These are phyloP conservation scores for Rachicladosporium sp. DNA, from an alignment of 2,329 filamentous ascomycete species.

Conservation along the genomic window DNA sequence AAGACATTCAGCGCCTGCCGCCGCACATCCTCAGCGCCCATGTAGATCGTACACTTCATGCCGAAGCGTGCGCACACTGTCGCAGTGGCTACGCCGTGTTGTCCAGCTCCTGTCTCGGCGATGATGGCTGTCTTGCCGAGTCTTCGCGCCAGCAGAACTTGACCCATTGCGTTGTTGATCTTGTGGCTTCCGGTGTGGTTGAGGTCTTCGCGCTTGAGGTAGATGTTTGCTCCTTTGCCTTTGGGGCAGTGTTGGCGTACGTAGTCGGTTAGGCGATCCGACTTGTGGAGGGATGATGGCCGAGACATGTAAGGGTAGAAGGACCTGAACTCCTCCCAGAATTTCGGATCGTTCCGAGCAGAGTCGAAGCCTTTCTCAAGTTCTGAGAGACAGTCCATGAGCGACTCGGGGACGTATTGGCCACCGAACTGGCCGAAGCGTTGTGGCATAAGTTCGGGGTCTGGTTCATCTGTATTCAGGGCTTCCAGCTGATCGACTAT, in stretches of 20 bases:
- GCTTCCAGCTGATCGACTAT: conserved; percentile 76
- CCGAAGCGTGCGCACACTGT: conserved; percentile 97
- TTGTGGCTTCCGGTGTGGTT: conserved; percentile 98
- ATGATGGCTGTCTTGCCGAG: conserved; percentile 96
- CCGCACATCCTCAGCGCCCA: conserved; percentile 95
- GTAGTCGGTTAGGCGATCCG: conserved; percentile 68
- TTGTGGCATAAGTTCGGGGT: conserved; percentile 53
- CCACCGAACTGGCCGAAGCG: conserved; percentile 94
- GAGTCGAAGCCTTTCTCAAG: conserved; percentile 83
- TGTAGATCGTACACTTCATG: conserved; percentile 96
- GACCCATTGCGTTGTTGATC: conserved; percentile 96
- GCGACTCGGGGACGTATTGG: conserved; percentile 91
- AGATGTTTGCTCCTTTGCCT: conserved; percentile 88
- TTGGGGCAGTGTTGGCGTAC: conserved; percentile 15
- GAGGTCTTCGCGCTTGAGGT: conserved; percentile 92
- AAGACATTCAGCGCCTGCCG: conserved; percentile 96
- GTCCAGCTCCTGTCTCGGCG: conserved; percentile 91
- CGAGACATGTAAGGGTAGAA: conserved; percentile 98
- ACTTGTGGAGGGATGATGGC: conserved; percentile 80
- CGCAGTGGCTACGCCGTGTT: conserved; percentile 94
- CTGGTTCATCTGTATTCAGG: conserved; percentile 51
- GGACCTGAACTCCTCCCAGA: conserved; percentile 94
- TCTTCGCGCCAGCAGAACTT: conserved; percentile 72
- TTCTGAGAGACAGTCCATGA: conserved; percentile 92
- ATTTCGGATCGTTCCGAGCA: conserved; percentile 73